phyloP scores from a whole-genome alignment of 306 rosid species.

The Luffa acutangula region DNA sequence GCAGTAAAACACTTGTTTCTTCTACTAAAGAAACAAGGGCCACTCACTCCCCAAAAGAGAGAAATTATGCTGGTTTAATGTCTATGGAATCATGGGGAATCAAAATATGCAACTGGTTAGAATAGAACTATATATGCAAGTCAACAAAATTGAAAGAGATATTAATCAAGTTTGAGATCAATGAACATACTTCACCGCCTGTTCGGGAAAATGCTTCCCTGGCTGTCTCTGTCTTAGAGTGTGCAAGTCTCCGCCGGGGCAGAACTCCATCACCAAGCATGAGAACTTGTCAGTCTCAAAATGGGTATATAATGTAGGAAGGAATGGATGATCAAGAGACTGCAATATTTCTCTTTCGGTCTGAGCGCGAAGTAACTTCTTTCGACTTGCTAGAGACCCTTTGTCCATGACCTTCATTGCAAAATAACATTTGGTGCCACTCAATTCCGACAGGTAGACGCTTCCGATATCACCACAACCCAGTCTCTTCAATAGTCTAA shows the following conservation, averaged over 20 bases:
- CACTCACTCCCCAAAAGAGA: neutral
- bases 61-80: neutral
- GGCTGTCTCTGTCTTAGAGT: conserved; percentile 94
- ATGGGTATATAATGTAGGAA: conserved; percentile 86
- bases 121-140: neutral
- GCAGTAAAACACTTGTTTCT: neutral
- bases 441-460: conserved; percentile 86
- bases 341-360: conserved; percentile 92
- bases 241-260: conserved; percentile 99
- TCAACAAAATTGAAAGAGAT: neutral
- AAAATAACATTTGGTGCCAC: conserved; percentile 91
- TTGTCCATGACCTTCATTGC: conserved; percentile 99
- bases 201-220: conserved; percentile 95
- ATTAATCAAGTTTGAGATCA: neutral
- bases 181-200: conserved; percentile 91
- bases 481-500: conserved; percentile 79
- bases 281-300: conserved; percentile 96
- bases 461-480: conserved; percentile 99
- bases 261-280: conserved; percentile 97
- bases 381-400: conserved; percentile 87
- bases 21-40: neutral
- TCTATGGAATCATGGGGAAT: neutral
- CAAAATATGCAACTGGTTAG: neutral
- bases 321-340: conserved; percentile 94
- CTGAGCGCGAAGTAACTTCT: conserved; percentile 96